phyloP scores from a whole-genome alignment of 805 yeast genomes.

The Candida michaelii region DNA sequence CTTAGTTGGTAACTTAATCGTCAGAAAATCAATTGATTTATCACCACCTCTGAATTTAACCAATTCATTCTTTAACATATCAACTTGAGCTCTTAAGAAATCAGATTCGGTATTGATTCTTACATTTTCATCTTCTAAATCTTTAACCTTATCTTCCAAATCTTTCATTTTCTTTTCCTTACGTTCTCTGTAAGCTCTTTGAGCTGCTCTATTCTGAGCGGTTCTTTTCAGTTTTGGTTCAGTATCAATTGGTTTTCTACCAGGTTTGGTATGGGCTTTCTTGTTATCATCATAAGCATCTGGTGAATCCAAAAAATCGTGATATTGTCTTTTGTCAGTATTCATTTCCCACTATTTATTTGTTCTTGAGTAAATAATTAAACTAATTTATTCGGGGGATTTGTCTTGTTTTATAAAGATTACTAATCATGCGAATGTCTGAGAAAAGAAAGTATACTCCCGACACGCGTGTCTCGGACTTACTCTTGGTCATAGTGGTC shows the following conservation, averaged over 20 bases:
- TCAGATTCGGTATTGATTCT: slow-evolving; percentile 71
- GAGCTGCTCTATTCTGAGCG: slow-evolving; percentile 98
- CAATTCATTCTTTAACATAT: slow-evolving; percentile 69
- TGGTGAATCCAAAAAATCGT: slow-evolving; percentile 10
- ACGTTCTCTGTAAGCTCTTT: slow-evolving; percentile 92
- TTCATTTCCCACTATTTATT: slow-evolving; percentile 9
- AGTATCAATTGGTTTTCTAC: slow-evolving; percentile 74
- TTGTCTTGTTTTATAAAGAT: neutral
- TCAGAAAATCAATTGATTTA: slow-evolving; percentile 21
- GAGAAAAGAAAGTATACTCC: neutral
- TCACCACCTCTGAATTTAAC: slow-evolving; percentile 51
- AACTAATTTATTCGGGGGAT: neutral
- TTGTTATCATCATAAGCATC: slow-evolving; percentile 28
- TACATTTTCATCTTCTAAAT: slow-evolving; percentile 69
- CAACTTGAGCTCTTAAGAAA: slow-evolving; percentile 73
- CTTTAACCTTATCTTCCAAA: slow-evolving; percentile 72
- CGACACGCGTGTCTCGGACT: slow-evolving; percentile 4
- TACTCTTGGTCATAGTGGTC: neutral
- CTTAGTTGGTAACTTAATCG: slow-evolving; percentile 29
- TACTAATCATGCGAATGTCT: slow-evolving; percentile 7
- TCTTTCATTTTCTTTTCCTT: slow-evolving; percentile 86
- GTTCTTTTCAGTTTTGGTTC: slow-evolving; percentile 89
- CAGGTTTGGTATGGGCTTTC: slow-evolving; percentile 57
- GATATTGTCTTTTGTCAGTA: slow-evolving; percentile 15
- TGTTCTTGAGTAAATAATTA: neutral